phyloP scores from a whole-genome alignment of 306 rosid species.

The Casuarina glauca region DNA sequence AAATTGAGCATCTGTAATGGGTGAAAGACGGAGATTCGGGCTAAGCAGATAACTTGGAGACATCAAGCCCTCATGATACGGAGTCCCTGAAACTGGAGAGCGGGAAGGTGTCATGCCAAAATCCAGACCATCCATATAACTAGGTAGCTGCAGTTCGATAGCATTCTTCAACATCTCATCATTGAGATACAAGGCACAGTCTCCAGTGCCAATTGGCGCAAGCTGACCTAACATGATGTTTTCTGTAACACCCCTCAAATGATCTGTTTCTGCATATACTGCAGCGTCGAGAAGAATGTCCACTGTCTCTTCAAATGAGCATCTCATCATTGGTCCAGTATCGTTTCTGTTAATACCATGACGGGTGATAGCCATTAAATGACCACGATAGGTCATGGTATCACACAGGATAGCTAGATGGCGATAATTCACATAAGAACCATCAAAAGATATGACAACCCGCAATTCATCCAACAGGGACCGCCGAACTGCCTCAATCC shows the following conservation, averaged over 20 bases:
- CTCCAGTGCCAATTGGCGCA: constrained; percentile 98
- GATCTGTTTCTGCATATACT: constrained; percentile 84
- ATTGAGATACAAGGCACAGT: constrained; percentile 76
- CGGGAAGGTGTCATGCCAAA: constrained; percentile 97
- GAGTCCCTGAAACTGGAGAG: constrained; percentile 89
- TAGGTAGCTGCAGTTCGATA: constrained; percentile 94
- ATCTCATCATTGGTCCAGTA: constrained; percentile 99
- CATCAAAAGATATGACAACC: constrained; percentile 95
- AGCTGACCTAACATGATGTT: constrained; percentile 97
- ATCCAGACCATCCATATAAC: constrained; percentile 95
- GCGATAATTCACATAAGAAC: constrained; percentile 93
- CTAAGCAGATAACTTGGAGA: constrained; percentile 90
- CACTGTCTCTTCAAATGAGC: constrained; percentile 97
- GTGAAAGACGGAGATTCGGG: constrained; percentile 88
- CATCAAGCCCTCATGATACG: constrained; percentile 95
- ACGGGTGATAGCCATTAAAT: constrained; percentile 98
- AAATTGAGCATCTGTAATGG: constrained; percentile 89
- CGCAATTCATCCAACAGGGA: constrained; percentile 87
- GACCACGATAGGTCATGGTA: constrained; percentile 97
- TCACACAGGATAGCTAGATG: constrained; percentile 98
- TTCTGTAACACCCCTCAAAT: constrained; percentile 92
- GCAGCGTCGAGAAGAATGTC: constrained; percentile 99
- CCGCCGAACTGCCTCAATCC: constrained; percentile 96
- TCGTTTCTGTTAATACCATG: constrained; percentile 96
- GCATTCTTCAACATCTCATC: constrained; percentile 98